Base-by-base conservation (phyloP, 2,329 filamentous ascomycete species). In the Cadophora luteo-olivacea region DNA sequence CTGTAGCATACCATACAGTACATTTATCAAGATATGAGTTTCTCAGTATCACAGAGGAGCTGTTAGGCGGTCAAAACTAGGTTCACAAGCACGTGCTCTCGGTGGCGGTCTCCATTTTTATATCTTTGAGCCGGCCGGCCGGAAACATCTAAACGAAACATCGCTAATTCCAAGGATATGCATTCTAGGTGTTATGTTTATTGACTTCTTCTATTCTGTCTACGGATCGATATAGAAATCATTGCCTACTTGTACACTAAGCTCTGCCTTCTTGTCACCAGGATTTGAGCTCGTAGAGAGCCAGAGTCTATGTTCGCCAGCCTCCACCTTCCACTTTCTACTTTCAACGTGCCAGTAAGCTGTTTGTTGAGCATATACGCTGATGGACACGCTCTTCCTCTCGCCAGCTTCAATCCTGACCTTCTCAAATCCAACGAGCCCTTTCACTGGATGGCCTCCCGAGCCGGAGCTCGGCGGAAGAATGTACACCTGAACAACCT, bases 321-420 rank as follows among this genome's bases (percentile, higher is more conserved):
- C 57, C 22, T 61, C n/a, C 6, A 61, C 33, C n/a, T 61, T 61
- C 57, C 33, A 61, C 38, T 61, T 61, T 19, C 57, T 61, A 1
- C 33, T 45, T 19, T 61, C 33, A 25, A 25, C 32, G 12, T 61
- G 57, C 57, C 33, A 61, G 33, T 61, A 45, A 1, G 57, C 33
- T 41, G 57, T 33, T 3, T 45, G 57, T 16, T 41, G 22, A 19
- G 38, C 33, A 25, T 12, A 41, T 16, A 45, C 19, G 24, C 22
- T 12, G 1, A 61, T 41, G 3, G 11, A 41, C 1, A 36, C n/a
- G 8, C 33, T 61, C 33, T 38, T 3, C 14, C 9, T 38, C 36
- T 8, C 14, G 38, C 57, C 22, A 14, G n/a, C 11, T 25, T 45
- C 60, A 14, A 61, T 14, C 3, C 2, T 48, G 11, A 49, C 29